Percentiles rank a stretch among this genome's conserved stretches.
These are phyloP conservation scores for Plasmodium inui DNA, from an alignment of 169 alveolate species.

Conservation along the genomic window DNA sequence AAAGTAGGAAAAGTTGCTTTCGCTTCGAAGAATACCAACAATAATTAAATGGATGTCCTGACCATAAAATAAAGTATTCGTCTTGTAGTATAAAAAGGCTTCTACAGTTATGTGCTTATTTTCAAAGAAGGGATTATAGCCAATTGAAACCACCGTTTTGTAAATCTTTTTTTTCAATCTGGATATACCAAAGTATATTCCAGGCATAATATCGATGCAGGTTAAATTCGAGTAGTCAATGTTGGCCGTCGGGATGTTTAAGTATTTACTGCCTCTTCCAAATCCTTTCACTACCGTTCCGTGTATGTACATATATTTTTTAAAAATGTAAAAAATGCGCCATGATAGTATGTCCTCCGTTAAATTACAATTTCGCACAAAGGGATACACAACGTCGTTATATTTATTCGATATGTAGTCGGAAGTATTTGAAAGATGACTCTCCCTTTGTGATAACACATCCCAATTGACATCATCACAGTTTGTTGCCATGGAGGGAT, in stretches of 20 bases:
- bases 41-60: conserved; percentile 69
- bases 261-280: conserved; percentile 73
- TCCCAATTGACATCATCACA: conserved; percentile 11
- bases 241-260: conserved; percentile 67
- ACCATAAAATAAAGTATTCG: conserved; percentile 34
- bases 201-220: conserved; percentile 73
- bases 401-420: conserved; percentile 35
- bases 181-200: conserved; percentile 64
- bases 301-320: conserved; percentile 45
- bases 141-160: conserved; percentile 69
- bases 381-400: conserved; percentile 71
- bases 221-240: conserved; percentile 26
- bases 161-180: conserved; percentile 46
- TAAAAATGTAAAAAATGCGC: conserved; percentile 57
- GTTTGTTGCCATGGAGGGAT: background rate
- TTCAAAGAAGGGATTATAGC: conserved; percentile 71
- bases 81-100: conserved; percentile 50
- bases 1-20: conserved; percentile 54
- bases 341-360: conserved; percentile 69
- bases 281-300: conserved; percentile 72
- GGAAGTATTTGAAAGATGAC: background rate
- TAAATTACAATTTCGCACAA: conserved; percentile 46
- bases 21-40: conserved; percentile 60
- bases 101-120: conserved; percentile 67
- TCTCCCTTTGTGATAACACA: background rate